These are phyloP conservation scores for Echites panduratus DNA, from an alignment of 257 asterid genomes.

Conservation along the genomic window DNA sequence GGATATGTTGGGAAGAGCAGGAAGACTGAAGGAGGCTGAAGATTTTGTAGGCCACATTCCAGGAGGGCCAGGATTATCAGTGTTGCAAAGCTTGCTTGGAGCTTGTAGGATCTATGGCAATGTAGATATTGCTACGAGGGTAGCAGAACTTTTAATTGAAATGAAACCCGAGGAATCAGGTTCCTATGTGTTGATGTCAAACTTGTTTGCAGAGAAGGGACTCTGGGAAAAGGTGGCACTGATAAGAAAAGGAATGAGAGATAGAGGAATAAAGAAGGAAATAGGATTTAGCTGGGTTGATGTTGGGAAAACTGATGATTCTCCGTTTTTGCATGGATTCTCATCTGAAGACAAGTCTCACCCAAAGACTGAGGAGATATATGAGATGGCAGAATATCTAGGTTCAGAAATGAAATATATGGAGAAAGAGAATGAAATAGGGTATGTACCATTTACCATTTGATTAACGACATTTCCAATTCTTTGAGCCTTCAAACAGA, in stretches of 20 bases:
- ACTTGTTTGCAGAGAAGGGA: conserved; percentile 90
- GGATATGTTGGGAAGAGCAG: conserved; percentile 90
- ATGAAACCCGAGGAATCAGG: conserved; percentile 75
- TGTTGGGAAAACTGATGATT: conserved; percentile 43
- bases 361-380: conserved; percentile 48
- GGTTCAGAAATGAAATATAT: conserved; percentile 60
- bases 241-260: conserved; percentile 72
- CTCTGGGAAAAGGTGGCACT: conserved; percentile 82
- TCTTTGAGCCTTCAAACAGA: conserved; percentile 10
- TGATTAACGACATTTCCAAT: conserved; percentile 4
- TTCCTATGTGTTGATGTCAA: conserved; percentile 79
- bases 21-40: conserved; percentile 76
- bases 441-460: conserved; percentile 7
- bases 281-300: conserved; percentile 93
- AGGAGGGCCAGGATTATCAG: conserved; percentile 74
- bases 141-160: conserved; percentile 49
- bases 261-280: conserved; percentile 66
- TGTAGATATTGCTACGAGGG: conserved; percentile 61
- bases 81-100: conserved; percentile 80
- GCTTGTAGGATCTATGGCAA: conserved; percentile 68
- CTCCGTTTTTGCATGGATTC: conserved; percentile 57
- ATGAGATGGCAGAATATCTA: conserved; percentile 56
- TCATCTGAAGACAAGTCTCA: conserved; percentile 86
- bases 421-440: conserved; percentile 38
- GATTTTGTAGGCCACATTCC: conserved; percentile 53